Base-by-base conservation (phyloP, 2,329 filamentous ascomycete genomes). In the Chrysoporthe puriensis region DNA sequence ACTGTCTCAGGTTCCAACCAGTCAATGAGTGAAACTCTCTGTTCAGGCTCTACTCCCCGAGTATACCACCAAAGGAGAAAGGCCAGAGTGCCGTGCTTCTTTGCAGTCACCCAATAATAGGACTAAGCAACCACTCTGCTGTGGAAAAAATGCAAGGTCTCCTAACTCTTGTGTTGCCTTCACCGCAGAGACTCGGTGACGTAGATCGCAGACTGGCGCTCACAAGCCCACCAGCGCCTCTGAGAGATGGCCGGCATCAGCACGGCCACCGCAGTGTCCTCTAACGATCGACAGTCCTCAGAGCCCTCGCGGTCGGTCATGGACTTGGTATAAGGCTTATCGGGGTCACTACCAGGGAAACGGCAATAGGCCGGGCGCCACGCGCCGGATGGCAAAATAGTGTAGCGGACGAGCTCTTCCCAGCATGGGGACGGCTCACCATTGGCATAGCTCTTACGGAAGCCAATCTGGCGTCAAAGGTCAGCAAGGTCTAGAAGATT, bases 231-330 rank as follows among this genome's bases (percentile, higher is more conserved):
- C 57, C 57, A 60, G 13, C 36, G 57, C 4, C 57, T 40, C 36
- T 60, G 34, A 4, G 57, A n/a, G 57, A 60, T 26, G 18, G 57
- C 57, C 40, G 57, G 57, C 4, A 6, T 60, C 57, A 60, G 42
- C 36, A 60, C 36, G 18, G n/a, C n/a, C 9, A 43, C n/a, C 3
- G 36, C 57, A 21, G 42, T 43, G 26, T 60, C 57, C 36, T 60
- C 57, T 7, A 60, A 60, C 16, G 21, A 16, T 16, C 21, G 40
- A 1, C 57, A 8, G 40, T 9, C 18, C 6, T 3, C 16, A 4
- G n/a, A 16, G n/a, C 2, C 42, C 11, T 16, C 57, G 7, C 21
- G 2, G 13, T 4, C 21, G 5, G n/a, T 21, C n/a, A 60, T 21
- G 6, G 32, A 13, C 3, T 16, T 21, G 9, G 1, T 42, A n/a